Conservation (phyloP, 768 basidiomycete species). For the Tylopilus rubrobrunneus region DNA sequence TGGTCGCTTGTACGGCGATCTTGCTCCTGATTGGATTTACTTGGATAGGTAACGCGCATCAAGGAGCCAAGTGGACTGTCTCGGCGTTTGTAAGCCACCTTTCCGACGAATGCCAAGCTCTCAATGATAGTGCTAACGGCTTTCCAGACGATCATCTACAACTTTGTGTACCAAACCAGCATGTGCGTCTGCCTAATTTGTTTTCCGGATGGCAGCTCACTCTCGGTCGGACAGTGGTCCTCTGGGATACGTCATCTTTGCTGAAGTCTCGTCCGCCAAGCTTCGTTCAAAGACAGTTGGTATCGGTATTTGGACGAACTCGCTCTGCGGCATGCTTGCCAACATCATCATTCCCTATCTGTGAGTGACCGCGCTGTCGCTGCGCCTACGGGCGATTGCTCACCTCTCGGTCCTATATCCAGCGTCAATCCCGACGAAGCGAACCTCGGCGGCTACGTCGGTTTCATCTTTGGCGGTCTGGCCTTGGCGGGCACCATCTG, state of each 20-base stretch:
- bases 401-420: background rate
- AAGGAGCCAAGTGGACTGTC: constrained; percentile 21
- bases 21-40: constrained; percentile 26
- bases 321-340: constrained; percentile 23
- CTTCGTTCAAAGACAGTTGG: constrained; percentile 30
- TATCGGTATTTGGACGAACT: constrained; percentile 23
- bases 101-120: no score
- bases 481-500: constrained; percentile 19
- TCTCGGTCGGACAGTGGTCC: constrained; percentile 18
- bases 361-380: constrained; percentile 8
- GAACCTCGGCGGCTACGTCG: constrained; percentile 26
- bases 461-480: constrained; percentile 27
- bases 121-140: background rate
- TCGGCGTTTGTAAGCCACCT: constrained; percentile 18
- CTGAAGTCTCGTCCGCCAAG: constrained; percentile 28
- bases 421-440: constrained; percentile 29
- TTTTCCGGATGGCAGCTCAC: background rate
- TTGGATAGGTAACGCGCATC: constrained; percentile 17
- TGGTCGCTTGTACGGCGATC: constrained; percentile 19
- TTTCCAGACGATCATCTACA: constrained; percentile 27
- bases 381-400: background rate
- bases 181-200: constrained; percentile 15
- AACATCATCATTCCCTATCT: constrained; percentile 28
- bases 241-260: constrained; percentile 26
- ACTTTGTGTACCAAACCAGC: constrained; percentile 26